phyloP scores from a whole-genome alignment of 345 rosid genomes.

The Linum trigynum region DNA sequence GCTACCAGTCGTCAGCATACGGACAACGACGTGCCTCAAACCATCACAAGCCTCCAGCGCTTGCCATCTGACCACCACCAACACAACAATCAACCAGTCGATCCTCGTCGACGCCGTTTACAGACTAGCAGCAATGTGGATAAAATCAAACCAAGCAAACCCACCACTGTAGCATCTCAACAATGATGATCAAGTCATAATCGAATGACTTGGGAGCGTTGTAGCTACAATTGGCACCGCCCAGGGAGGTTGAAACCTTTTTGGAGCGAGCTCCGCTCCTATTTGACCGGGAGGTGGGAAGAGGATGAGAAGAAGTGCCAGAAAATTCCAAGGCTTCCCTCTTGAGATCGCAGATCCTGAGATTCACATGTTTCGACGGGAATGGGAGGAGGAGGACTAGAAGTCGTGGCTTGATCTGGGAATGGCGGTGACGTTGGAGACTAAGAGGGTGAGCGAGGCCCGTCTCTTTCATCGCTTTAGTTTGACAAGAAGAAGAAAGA shows the following conservation, averaged over 20 bases:
- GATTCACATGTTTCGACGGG: conserved; percentile 40
- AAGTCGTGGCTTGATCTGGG: conserved; percentile 26
- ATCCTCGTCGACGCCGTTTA: too few relatives aligned
- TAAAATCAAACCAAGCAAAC: background rate
- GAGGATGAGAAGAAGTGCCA: conserved; percentile 9
- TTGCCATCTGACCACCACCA: too few relatives aligned
- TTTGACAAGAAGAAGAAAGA: too few relatives aligned
- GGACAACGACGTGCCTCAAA: too few relatives aligned
- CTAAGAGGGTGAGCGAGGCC: conserved; percentile 36
- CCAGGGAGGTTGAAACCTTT: conserved; percentile 31
- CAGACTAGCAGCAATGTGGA: too few relatives aligned
- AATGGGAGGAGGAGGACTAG: conserved; percentile 16
- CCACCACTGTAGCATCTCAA: conserved; percentile 50
- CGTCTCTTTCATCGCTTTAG: conserved; percentile 34
- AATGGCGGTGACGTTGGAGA: conserved; percentile 31
- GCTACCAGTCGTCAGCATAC: too few relatives aligned
- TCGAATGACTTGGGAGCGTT: conserved; percentile 57
- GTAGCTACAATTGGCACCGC: conserved; percentile 43
- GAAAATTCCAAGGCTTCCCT: conserved; percentile 47
- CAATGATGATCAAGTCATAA: conserved; percentile 83
- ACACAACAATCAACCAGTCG: too few relatives aligned
- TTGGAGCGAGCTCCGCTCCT: conserved; percentile 12
- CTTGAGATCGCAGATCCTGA: conserved; percentile 72
- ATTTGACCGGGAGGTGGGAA: background rate
- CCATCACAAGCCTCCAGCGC: too few relatives aligned